Percentiles rank a stretch among this genome's conserved stretches.
phyloP scores from a whole-genome alignment of 306 rosid genomes.

The Cucurbita ficifolia region DNA sequence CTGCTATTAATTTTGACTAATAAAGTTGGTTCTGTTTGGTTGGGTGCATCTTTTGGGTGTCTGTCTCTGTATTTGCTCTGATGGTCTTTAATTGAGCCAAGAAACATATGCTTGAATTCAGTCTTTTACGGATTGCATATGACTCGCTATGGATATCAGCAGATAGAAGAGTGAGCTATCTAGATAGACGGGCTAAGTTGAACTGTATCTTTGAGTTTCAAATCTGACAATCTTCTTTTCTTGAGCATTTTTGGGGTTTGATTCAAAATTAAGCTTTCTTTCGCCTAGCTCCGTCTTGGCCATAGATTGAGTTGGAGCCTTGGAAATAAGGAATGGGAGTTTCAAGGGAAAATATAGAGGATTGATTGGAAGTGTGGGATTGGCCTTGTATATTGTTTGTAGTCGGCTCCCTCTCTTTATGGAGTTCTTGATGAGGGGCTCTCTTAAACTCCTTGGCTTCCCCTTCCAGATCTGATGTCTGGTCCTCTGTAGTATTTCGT shows the following conservation, averaged over 20 bases:
- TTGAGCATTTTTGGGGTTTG: background rate
- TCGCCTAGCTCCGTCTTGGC: background rate
- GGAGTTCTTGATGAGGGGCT: background rate
- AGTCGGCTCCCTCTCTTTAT: background rate
- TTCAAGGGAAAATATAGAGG: background rate
- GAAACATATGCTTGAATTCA: background rate
- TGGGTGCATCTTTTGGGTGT: background rate
- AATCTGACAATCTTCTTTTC: background rate
- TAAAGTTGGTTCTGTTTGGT: background rate
- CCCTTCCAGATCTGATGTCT: background rate
- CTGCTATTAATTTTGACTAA: background rate
- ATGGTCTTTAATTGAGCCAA: background rate
- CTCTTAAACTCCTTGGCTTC: background rate
- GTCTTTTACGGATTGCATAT: background rate
- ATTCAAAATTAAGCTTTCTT: background rate
- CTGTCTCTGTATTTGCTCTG: background rate
- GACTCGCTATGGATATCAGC: background rate
- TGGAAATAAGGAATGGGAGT: background rate
- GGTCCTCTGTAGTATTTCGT: background rate
- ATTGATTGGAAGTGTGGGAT: background rate
- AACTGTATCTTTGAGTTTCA: background rate
- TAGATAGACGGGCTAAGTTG: background rate
- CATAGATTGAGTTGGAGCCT: background rate
- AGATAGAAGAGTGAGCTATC: background rate
- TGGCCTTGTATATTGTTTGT: background rate